Percentiles rank a stretch among this genome's conserved stretches.
These are phyloP conservation scores for Xanthoparmelia taractica DNA, from an alignment of 495 filamentous ascomycete species.

Conservation along the genomic window DNA sequence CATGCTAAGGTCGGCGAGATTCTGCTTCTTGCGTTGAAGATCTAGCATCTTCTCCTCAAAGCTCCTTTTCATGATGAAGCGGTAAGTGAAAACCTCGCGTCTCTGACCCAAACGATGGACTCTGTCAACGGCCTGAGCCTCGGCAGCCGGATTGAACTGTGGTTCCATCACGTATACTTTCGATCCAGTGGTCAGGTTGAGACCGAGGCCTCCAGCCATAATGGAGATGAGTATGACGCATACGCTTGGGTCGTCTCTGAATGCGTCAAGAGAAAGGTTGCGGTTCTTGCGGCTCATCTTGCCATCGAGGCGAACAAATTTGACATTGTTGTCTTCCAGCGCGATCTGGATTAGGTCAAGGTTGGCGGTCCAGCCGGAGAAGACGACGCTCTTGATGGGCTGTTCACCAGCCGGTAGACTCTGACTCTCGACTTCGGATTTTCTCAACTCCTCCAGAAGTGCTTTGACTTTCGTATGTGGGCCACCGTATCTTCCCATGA, in stretches of 20 bases:
- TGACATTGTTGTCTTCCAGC: constrained; percentile 56
- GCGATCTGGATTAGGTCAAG: constrained; percentile 89
- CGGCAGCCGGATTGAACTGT: constrained; percentile 90
- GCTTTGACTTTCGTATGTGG: constrained; percentile 87
- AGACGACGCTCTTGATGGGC: constrained; percentile 84
- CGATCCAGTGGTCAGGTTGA: constrained; percentile 81
- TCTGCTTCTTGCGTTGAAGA: constrained; percentile 83
- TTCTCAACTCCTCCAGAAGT: constrained; percentile 58
- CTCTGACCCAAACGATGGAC: constrained; percentile 91
- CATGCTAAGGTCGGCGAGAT: constrained; percentile 80
- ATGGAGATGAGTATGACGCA: constrained; percentile 85
- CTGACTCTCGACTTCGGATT: constrained; percentile 51
- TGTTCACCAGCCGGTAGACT: constrained; percentile 48
- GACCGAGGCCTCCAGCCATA: constrained; percentile 80
- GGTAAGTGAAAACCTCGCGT: constrained; percentile 67
- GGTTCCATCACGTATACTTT: constrained; percentile 96
- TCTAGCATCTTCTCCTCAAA: constrained; percentile 93
- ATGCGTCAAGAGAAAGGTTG: constrained; percentile 61
- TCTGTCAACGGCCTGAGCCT: constrained; percentile 89
- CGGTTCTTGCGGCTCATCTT: constrained; percentile 69
- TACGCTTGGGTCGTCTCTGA: constrained; percentile 63
- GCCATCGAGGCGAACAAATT: constrained; percentile 78
- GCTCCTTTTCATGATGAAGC: constrained; percentile 80
- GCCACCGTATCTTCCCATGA: constrained; percentile 63
- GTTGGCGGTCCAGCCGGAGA: constrained; percentile 89